Conservation (phyloP, 768 basidiomycete species). For the Neoboletus brunneissimus region DNA sequence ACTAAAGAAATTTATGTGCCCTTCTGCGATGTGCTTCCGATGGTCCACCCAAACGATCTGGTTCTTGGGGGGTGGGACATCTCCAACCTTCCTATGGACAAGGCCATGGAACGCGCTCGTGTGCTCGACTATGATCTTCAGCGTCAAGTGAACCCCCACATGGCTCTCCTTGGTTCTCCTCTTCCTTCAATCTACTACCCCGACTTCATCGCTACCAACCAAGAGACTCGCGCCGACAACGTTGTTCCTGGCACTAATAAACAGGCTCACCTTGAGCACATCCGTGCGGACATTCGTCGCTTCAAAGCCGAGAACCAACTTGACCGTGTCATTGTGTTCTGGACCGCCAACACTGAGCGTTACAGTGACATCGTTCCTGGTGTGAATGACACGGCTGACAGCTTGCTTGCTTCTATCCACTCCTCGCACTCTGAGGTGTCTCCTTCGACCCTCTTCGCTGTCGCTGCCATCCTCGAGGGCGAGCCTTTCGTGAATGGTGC, state of each 20-base stretch:
- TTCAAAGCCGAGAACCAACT: constrained; percentile 85
- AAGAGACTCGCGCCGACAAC: constrained; percentile 94
- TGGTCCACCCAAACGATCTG: constrained; percentile 98
- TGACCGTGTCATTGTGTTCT: constrained; percentile 91
- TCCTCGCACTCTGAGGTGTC: constrained; percentile 90
- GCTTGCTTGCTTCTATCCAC: constrained; percentile 79
- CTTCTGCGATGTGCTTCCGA: constrained; percentile 88
- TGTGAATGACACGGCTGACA: constrained; percentile 91
- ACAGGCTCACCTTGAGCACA: constrained; percentile 85
- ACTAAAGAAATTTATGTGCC: constrained; percentile 93
- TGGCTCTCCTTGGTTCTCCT: constrained; percentile 77
- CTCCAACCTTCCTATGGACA: constrained; percentile 77
- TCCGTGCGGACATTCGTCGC: constrained; percentile 89
- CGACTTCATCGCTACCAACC: constrained; percentile 97
- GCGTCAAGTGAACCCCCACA: constrained; percentile 86
- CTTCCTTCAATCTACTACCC: constrained; percentile 96
- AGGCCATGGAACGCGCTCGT: constrained; percentile 89
- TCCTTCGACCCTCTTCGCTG: constrained; percentile 92
- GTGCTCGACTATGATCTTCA: constrained; percentile 97
- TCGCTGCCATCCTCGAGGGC: constrained; percentile 92
- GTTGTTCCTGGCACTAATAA: constrained; percentile 84
- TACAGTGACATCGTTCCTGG: constrained; percentile 94
- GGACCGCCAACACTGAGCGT: constrained; percentile 99
- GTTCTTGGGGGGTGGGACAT: constrained; percentile 99
- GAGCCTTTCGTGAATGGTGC: constrained; percentile 97